A percentile compares a stretch with the other conserved stretches of the same genome.
These are phyloP conservation scores for Chaetothyriales sp. DNA, from an alignment of 2,329 filamentous ascomycete genomes.

Conservation along the genomic window DNA sequence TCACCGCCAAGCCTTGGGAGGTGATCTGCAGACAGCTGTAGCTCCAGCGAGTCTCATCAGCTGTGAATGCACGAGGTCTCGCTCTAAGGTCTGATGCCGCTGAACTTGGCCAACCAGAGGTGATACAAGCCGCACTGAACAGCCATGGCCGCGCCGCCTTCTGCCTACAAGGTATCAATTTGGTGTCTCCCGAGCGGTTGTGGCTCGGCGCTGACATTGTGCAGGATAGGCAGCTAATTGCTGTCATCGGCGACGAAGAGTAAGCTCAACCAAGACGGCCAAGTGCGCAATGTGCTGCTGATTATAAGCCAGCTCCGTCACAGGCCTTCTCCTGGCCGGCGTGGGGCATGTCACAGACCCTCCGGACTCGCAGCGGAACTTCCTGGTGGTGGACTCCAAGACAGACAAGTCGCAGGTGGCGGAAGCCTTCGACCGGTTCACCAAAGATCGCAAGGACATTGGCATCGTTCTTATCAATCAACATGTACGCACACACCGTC, in stretches of 20 bases:
- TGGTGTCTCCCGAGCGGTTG: not conserved
- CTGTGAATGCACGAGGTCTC: not conserved
- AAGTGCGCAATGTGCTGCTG: not conserved
- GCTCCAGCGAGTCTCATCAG: not conserved
- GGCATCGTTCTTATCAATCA: slow-evolving; percentile 96
- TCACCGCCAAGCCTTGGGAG: not conserved
- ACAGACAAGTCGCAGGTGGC: slow-evolving; percentile 83
- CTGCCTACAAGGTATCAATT: slow-evolving; percentile 41
- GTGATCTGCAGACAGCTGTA: not conserved
- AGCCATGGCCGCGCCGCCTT: slow-evolving; percentile 46
- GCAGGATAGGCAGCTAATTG: slow-evolving; percentile 83
- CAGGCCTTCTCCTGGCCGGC: slow-evolving; percentile 83
- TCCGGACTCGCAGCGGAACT: slow-evolving; percentile 90
- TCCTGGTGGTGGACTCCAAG: slow-evolving; percentile 88
- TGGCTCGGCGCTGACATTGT: not conserved
- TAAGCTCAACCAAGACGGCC: slow-evolving; percentile 15
- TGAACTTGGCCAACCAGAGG: not conserved
- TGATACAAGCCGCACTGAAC: not conserved
- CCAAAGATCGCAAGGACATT: slow-evolving; percentile 83
- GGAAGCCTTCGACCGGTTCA: slow-evolving; percentile 78
- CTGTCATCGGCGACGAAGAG: slow-evolving; percentile 93
- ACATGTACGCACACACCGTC: slow-evolving; percentile 49
- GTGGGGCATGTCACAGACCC: slow-evolving; percentile 88
- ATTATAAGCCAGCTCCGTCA: slow-evolving; percentile 61
- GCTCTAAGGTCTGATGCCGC: not conserved